Conservation (phyloP, 208 protist genomes). For the Leishmania amazonensis region DNA sequence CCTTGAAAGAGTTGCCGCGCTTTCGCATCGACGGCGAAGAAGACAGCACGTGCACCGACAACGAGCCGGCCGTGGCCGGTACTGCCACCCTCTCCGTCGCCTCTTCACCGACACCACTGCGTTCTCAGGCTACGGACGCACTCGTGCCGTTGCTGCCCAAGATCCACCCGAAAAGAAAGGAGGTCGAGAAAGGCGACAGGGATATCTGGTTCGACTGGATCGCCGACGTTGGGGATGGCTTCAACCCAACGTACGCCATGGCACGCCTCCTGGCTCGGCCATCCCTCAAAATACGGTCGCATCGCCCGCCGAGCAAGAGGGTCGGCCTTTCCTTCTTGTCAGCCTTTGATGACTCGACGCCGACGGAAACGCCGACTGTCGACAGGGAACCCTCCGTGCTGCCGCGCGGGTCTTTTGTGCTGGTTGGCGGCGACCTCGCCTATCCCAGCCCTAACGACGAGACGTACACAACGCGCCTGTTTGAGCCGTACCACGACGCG, state of each 20-base stretch:
- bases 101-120: not conserved
- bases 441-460: conserved; percentile 81
- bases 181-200: not conserved
- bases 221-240: conserved; percentile 87
- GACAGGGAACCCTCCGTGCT: conserved; percentile 53
- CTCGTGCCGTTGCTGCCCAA: not conserved
- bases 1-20: conserved; percentile 10
- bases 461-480: conserved; percentile 74
- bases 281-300: conserved; percentile 53
- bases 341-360: not conserved
- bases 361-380: conserved; percentile 34
- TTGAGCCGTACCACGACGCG: conserved; percentile 73
- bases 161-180: not conserved
- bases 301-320: conserved; percentile 25
- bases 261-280: conserved; percentile 76
- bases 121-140: not conserved
- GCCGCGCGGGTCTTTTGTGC: conserved; percentile 73
- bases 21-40: not conserved
- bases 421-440: conserved; percentile 83
- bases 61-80: not conserved
- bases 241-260: conserved; percentile 89
- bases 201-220: conserved; percentile 91
- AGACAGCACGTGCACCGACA: not conserved
- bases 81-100: not conserved
- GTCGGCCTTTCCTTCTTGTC: not conserved